These are phyloP conservation scores for Albugo candida DNA, from an alignment of 352 stramenopile genomes.

Conservation along the genomic window DNA sequence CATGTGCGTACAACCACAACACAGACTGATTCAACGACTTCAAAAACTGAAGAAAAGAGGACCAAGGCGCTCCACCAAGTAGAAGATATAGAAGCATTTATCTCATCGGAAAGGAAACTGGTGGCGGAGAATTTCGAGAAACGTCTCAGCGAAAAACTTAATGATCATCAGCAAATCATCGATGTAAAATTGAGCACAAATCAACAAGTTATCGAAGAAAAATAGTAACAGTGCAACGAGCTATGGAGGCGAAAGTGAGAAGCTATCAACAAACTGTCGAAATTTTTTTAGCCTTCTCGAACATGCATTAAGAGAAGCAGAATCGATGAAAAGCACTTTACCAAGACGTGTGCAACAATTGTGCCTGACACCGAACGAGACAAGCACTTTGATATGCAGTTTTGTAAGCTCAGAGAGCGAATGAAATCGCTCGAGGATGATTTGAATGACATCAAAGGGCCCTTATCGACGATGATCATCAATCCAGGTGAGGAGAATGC, in stretches of 20 bases:
- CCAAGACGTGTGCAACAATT: constrained; percentile 12
- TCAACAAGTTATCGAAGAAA: constrained; percentile 7
- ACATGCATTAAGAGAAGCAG: constrained; percentile 17
- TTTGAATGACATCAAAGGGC: constrained; percentile 24
- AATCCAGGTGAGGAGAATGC: constrained; percentile 55
- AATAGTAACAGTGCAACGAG: constrained; percentile 8
- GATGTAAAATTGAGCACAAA: too few relatives aligned
- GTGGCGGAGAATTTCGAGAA: too few relatives aligned
- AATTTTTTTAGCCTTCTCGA: constrained; percentile 10
- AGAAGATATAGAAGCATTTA: too few relatives aligned
- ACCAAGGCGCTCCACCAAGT: too few relatives aligned
- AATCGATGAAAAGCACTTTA: constrained; percentile 19
- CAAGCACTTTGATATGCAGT: neutral
- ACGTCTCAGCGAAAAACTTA: too few relatives aligned
- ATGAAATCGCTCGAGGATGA: constrained; percentile 10
- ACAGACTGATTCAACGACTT: too few relatives aligned
- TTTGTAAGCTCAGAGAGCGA: constrained; percentile 8
- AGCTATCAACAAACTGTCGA: constrained; percentile 14
- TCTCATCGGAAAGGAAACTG: too few relatives aligned
- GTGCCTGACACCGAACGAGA: too few relatives aligned
- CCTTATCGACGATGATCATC: constrained; percentile 25
- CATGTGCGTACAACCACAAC: too few relatives aligned
- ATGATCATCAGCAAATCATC: too few relatives aligned
- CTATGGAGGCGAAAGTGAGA: constrained; percentile 6
- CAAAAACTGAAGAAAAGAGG: too few relatives aligned